Evolutionary conservation across 192 early-diverging fungal species (phyloP).

Genomic region (Backusella tarrabulga): DNA sequence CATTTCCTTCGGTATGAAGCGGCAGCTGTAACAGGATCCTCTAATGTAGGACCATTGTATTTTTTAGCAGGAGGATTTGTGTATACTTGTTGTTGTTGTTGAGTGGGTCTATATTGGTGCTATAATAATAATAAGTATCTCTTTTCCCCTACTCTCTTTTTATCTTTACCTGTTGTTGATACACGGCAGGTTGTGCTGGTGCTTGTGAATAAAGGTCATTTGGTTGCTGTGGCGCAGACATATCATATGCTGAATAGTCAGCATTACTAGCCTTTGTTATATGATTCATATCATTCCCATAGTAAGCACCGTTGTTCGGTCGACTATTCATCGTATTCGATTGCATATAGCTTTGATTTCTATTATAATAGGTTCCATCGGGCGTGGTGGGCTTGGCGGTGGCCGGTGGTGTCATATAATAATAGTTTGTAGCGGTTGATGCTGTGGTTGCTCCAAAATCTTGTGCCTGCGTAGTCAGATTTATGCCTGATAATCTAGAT

Average conservation of each 20-base stretch:
- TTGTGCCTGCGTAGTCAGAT: not conserved
- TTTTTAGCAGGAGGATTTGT: not conserved
- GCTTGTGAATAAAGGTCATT: not conserved
- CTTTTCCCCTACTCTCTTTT: not conserved
- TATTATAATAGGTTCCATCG: constrained; percentile 2
- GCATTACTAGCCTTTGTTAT: not conserved
- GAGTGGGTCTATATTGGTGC: not conserved
- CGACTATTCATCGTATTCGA: not conserved
- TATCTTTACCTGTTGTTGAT: not conserved
- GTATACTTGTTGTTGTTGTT: not conserved
- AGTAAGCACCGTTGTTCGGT: not conserved
- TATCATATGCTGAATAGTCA: constrained; percentile 1
- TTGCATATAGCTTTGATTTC: not conserved
- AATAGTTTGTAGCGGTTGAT: not conserved
- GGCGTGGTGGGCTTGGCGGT: not conserved
- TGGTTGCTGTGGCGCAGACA: not conserved
- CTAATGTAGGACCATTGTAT: constrained; percentile 8
- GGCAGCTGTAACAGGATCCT: constrained; percentile 2
- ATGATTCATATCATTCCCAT: not conserved
- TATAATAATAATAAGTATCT: not conserved
- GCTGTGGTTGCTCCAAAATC: not conserved
- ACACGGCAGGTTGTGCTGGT: not conserved
- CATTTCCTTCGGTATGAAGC: constrained; percentile 9
- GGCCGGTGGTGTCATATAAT: not conserved
- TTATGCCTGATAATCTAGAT: not conserved